phyloP scores from a whole-genome alignment of 768 basidiomycete genomes.

The Pholiota microspora region DNA sequence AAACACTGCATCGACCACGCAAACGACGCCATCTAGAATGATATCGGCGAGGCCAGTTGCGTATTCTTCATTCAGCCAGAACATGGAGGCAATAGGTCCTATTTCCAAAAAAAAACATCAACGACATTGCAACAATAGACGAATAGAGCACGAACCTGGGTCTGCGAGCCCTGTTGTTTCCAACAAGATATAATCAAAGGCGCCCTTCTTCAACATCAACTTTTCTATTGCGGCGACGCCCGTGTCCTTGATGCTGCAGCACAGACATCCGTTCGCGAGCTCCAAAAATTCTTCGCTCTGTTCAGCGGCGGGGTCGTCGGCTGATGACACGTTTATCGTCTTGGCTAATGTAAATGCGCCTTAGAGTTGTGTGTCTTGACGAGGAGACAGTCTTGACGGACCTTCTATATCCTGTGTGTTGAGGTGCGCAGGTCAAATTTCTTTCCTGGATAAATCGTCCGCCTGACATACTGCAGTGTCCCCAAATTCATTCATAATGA shows the following conservation, averaged over 20 bases:
- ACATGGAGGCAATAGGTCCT: constrained; percentile 87
- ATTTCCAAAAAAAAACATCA: background rate
- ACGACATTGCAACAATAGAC: background rate
- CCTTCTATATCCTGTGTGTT: constrained; percentile 88
- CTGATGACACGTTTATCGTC: constrained; percentile 77
- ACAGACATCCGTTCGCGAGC: constrained; percentile 95
- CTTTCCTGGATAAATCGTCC: no score
- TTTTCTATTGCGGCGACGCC: constrained; percentile 94
- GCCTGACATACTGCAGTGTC: constrained; percentile 82
- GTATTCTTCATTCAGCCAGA: constrained; percentile 87
- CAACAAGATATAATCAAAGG: constrained; percentile 92
- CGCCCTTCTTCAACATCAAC: constrained; percentile 81
- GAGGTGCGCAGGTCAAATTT: background rate
- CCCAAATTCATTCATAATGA: constrained; percentile 98
- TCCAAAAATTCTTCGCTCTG: constrained; percentile 86
- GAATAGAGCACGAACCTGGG: constrained; percentile 56
- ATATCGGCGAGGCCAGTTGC: constrained; percentile 71
- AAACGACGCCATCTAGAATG: constrained; percentile 83
- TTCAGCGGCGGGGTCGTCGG: constrained; percentile 58
- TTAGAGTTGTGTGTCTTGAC: constrained; percentile 1
- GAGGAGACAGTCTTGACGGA: constrained; percentile 27
- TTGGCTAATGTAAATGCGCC: constrained; percentile 51
- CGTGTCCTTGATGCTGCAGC: constrained; percentile 94
- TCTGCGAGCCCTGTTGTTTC: constrained; percentile 97
- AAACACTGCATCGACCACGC: constrained; percentile 89